Evolutionary conservation across 2,329 filamentous ascomycete genomes (phyloP).

Genomic region (Calonectria leucothoes): DNA sequence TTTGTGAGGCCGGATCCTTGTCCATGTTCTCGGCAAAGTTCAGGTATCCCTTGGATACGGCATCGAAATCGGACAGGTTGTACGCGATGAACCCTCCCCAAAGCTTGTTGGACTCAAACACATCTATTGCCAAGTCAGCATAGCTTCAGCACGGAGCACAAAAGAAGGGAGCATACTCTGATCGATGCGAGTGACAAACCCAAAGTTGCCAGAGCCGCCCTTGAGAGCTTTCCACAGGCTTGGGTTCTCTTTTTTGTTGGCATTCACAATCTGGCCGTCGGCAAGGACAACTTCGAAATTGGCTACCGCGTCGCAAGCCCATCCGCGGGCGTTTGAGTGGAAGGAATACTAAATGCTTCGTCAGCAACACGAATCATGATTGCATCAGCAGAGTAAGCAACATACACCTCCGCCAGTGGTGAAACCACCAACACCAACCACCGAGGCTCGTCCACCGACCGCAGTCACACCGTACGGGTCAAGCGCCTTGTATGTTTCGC

Average conservation of each 20-base stretch:
- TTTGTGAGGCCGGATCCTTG: slow-evolving; percentile 42
- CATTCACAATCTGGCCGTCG: slow-evolving; percentile 54
- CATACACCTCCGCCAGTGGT: slow-evolving; percentile 41
- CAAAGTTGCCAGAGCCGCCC: slow-evolving; percentile 60
- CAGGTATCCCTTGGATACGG: slow-evolving; percentile 42
- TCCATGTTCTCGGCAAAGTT: slow-evolving; percentile 43
- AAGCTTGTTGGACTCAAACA: slow-evolving; percentile 37
- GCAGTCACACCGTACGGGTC: slow-evolving; percentile 51
- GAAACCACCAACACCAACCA: slow-evolving; percentile 46
- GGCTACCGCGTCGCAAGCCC: slow-evolving; percentile 53
- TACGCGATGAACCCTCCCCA: slow-evolving; percentile 45
- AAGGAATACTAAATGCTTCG: slow-evolving; percentile 41
- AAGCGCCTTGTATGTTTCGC: slow-evolving; percentile 36
- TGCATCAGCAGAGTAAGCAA: not conserved
- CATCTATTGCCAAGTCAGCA: slow-evolving; percentile 16
- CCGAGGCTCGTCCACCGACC: slow-evolving; percentile 55
- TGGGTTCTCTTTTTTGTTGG: slow-evolving; percentile 48
- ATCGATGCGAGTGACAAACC: slow-evolving; percentile 49
- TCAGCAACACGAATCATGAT: not conserved
- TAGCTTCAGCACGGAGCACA: not conserved
- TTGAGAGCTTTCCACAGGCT: slow-evolving; percentile 59
- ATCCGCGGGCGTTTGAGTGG: slow-evolving; percentile 48
- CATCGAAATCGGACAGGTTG: slow-evolving; percentile 34
- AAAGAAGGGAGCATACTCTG: slow-evolving; percentile 9
- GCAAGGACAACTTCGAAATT: slow-evolving; percentile 58